These are phyloP conservation scores for Cucurbita pepo DNA, from an alignment of 306 rosid species.

Conservation along the genomic window DNA sequence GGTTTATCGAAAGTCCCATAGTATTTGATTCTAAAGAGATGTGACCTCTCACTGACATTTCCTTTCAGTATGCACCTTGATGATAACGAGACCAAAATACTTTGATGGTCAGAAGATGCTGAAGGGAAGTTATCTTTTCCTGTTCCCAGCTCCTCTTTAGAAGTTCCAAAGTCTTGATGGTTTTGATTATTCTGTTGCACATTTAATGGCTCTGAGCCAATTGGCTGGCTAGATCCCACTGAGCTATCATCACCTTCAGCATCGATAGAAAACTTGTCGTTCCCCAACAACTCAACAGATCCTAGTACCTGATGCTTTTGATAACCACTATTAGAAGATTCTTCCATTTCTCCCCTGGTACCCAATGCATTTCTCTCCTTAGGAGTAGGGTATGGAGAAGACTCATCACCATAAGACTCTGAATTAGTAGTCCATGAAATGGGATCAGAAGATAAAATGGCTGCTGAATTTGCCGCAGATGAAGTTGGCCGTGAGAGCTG, in stretches of 20 bases:
- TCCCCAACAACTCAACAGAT: background rate
- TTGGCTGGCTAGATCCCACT: background rate
- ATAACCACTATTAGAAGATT: background rate
- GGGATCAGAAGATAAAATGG: background rate
- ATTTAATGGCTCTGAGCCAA: background rate
- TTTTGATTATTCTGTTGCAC: background rate
- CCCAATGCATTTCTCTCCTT: background rate
- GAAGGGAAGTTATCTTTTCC: conserved; percentile 70
- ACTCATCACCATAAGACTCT: background rate
- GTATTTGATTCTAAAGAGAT: conserved; percentile 88
- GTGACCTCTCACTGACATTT: conserved; percentile 87
- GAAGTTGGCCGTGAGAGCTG: background rate
- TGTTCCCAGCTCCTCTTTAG: conserved; percentile 23
- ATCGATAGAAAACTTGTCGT: background rate
- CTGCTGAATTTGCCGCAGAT: background rate
- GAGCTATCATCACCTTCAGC: background rate
- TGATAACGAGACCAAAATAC: conserved; percentile 90
- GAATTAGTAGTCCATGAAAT: background rate
- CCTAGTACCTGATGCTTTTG: background rate
- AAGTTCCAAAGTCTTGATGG: background rate
- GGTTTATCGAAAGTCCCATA: conserved; percentile 94
- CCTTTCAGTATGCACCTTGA: conserved; percentile 96
- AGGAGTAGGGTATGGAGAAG: background rate
- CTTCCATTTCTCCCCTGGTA: background rate
- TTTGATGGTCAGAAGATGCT: conserved; percentile 78